phyloP scores from a whole-genome alignment of 2,329 filamentous ascomycete genomes.

The Xylariaceae sp. region DNA sequence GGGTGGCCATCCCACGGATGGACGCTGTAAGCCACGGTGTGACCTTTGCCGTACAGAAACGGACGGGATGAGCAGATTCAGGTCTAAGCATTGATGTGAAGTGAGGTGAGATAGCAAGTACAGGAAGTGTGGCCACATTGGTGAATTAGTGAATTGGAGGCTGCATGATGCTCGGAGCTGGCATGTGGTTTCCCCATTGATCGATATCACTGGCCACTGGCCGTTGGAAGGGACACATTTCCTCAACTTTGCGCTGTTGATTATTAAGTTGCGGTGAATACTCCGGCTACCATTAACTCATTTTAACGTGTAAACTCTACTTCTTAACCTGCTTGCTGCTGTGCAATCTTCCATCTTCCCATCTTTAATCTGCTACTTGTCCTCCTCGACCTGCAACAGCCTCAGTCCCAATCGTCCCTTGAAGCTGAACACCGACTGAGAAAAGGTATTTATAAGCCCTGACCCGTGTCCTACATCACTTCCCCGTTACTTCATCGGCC shows the following conservation, averaged over 20 bases:
- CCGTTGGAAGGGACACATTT: constrained; percentile 22
- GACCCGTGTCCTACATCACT: no score
- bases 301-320: no score
- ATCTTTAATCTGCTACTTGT: not conserved
- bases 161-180: constrained; percentile 19
- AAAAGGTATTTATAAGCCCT: no score
- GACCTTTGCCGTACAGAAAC: no score
- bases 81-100: not conserved
- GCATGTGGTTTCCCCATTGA: constrained; percentile 25
- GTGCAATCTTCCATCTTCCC: constrained; percentile 3
- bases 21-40: no score
- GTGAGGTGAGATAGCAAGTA: not conserved
- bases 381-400: no score
- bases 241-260: constrained; percentile 7
- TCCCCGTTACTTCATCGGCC: no score
- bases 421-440: no score
- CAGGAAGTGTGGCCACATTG: constrained; percentile 23
- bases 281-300: no score
- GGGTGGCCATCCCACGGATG: no score
- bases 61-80: no score
- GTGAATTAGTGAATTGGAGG: constrained; percentile 1
- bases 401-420: no score
- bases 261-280: constrained; percentile 10
- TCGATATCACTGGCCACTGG: constrained; percentile 1
- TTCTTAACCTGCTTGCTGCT: constrained; percentile 7